Conservation (phyloP, 768 basidiomycete genomes). For the Leccinum obscurum region DNA sequence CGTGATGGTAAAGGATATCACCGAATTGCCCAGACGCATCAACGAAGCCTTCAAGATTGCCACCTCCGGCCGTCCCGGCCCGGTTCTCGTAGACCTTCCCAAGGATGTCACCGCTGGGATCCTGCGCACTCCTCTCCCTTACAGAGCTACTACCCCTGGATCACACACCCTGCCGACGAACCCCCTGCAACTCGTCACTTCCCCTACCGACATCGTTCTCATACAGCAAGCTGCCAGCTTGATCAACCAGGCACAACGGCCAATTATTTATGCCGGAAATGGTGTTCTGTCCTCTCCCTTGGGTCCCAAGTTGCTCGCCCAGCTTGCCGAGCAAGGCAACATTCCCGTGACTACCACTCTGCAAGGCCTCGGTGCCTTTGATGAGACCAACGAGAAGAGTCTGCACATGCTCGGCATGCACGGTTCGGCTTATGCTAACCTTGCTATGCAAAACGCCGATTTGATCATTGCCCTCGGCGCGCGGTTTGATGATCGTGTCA, state of each 20-base stretch:
- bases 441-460: constrained; percentile 97
- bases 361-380: constrained; percentile 93
- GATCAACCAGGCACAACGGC: constrained; percentile 90
- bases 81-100: constrained; percentile 97
- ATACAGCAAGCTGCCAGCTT: constrained; percentile 84
- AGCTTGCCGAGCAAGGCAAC: constrained; percentile 81
- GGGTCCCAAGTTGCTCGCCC: constrained; percentile 79
- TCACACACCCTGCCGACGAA: constrained; percentile 73
- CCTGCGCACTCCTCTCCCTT: constrained; percentile 80
- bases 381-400: constrained; percentile 83
- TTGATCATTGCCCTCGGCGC: constrained; percentile 96
- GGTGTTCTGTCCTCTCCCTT: constrained; percentile 81
- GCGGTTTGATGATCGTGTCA: constrained; percentile 98
- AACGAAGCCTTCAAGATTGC: constrained; percentile 99
- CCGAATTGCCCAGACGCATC: constrained; percentile 91
- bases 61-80: constrained; percentile 93
- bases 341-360: constrained; percentile 98
- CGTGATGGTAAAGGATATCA: constrained; percentile 97
- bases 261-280: constrained; percentile 91
- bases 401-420: constrained; percentile 99
- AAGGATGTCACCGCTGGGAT: constrained; percentile 97
- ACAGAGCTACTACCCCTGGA: constrained; percentile 85
- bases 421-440: constrained; percentile 94
- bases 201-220: constrained; percentile 60
- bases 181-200: constrained; percentile 59